phyloP scores from a whole-genome alignment of 768 basidiomycete genomes.

The Serendipita vermifera region DNA sequence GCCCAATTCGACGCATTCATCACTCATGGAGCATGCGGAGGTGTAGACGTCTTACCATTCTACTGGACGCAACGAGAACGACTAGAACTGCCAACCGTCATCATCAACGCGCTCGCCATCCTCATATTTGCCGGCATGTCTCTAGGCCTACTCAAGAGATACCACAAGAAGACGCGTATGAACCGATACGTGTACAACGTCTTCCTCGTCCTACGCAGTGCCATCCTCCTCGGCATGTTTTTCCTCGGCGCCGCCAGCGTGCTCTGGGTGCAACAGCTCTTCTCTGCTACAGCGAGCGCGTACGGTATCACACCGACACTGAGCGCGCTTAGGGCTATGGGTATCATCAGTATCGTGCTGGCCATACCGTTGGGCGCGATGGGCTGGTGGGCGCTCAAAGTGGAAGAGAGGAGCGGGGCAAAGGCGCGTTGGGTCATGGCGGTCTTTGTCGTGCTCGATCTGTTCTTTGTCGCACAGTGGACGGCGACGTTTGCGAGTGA shows the following conservation, averaged over 20 bases:
- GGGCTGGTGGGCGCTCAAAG: no score
- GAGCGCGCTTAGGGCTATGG: no score
- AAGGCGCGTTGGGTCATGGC: neutral
- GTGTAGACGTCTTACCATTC: neutral
- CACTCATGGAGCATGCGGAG: neutral
- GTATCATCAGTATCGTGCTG: neutral
- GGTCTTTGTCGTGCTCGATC: neutral
- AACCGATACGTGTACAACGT: no score
- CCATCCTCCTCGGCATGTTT: no score
- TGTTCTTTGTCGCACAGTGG: neutral
- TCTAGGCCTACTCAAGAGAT: neutral
- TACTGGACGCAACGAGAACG: neutral
- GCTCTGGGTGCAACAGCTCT: slow-evolving; percentile 4
- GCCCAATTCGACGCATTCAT: neutral
- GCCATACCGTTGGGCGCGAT: neutral
- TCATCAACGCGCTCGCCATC: neutral
- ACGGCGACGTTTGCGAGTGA: neutral
- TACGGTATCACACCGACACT: no score
- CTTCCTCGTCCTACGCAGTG: no score
- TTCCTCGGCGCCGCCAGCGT: neutral
- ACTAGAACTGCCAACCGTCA: neutral
- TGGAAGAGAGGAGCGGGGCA: neutral
- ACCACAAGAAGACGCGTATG: no score
- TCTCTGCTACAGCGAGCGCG: no score
- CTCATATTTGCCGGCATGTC: neutral